Evolutionary conservation across 192 early-diverging fungal species (phyloP).

Genomic region (Anaeromyces robustus): DNA sequence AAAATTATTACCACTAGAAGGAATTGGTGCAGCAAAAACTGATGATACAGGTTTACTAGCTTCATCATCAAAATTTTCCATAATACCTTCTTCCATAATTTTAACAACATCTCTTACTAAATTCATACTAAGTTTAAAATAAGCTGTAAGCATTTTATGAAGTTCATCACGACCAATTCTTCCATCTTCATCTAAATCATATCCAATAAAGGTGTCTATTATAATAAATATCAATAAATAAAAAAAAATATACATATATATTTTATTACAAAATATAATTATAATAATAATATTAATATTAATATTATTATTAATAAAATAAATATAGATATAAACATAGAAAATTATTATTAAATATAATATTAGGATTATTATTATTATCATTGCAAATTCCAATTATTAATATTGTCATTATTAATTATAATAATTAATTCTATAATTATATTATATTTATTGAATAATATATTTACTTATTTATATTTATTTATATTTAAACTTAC

Average conservation of each 20-base stretch:
- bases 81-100: constrained; percentile 75
- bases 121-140: constrained; percentile 77
- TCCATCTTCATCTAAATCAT: constrained; percentile 80
- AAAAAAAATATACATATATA: no score
- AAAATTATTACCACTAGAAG: constrained; percentile 9
- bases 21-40: constrained; percentile 73
- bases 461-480: not conserved
- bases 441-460: not conserved
- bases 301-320: no score
- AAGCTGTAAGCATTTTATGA: constrained; percentile 79
- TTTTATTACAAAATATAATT: no score
- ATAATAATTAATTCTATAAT: no score
- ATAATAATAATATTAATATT: no score
- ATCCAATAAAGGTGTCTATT: constrained; percentile 72
- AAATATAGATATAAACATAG: no score
- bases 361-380: no score
- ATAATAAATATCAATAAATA: no score
- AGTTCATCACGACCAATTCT: constrained; percentile 72
- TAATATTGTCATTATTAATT: no score
- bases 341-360: no score
- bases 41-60: constrained; percentile 75
- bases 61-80: constrained; percentile 67
- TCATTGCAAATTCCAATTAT: no score
- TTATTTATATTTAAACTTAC: constrained; percentile 29
- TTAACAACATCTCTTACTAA: constrained; percentile 78